Percentiles rank a stretch among this genome's conserved stretches.
Conservation (phyloP, 768 basidiomycete genomes). For the Mycena vitilis region DNA sequence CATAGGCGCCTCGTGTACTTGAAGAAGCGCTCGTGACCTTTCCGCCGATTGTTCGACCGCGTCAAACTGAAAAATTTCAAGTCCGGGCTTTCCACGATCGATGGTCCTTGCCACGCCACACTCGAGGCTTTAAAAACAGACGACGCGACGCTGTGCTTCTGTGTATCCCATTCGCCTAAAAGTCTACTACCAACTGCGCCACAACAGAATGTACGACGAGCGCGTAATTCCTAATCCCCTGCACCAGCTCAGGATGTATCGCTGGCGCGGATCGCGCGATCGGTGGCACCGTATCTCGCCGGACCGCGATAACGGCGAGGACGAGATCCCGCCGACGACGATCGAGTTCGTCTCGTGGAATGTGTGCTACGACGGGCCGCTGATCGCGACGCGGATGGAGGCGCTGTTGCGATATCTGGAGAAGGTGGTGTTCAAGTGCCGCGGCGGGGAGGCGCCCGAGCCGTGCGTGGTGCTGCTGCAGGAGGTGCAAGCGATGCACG, state of each 20-base stretch:
- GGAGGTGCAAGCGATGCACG: slow-evolving; percentile 62
- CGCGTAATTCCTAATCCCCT: slow-evolving; percentile 46
- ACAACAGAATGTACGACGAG: slow-evolving; percentile 28
- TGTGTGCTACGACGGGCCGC: slow-evolving; percentile 59
- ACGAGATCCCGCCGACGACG: slow-evolving; percentile 52
- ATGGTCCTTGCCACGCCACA: slow-evolving; percentile 30
- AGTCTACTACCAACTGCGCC: slow-evolving; percentile 3
- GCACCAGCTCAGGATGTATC: slow-evolving; percentile 49
- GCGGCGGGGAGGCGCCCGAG: slow-evolving; percentile 57
- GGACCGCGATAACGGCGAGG: slow-evolving; percentile 48
- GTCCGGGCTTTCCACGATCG: slow-evolving; percentile 27
- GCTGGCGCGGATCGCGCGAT: slow-evolving; percentile 52
- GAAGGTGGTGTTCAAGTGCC: slow-evolving; percentile 61
- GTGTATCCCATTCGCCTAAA: slow-evolving; percentile 14
- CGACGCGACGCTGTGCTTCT: slow-evolving; percentile 22
- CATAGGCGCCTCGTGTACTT: slow-evolving; percentile 44
- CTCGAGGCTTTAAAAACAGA: slow-evolving; percentile 19
- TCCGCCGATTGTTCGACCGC: slow-evolving; percentile 29
- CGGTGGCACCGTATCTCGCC: slow-evolving; percentile 60
- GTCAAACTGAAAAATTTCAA: slow-evolving; percentile 30
- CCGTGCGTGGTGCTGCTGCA: slow-evolving; percentile 78
- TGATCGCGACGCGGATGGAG: slow-evolving; percentile 56
- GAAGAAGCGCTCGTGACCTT: slow-evolving; percentile 47
- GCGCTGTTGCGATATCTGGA: slow-evolving; percentile 67
- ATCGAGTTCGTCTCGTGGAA: slow-evolving; percentile 81